Percentiles rank a stretch among this genome's conserved stretches.
phyloP scores from a whole-genome alignment of 1,284 basidiomycete genomes.

The Phylloboletellus chloephorus region DNA sequence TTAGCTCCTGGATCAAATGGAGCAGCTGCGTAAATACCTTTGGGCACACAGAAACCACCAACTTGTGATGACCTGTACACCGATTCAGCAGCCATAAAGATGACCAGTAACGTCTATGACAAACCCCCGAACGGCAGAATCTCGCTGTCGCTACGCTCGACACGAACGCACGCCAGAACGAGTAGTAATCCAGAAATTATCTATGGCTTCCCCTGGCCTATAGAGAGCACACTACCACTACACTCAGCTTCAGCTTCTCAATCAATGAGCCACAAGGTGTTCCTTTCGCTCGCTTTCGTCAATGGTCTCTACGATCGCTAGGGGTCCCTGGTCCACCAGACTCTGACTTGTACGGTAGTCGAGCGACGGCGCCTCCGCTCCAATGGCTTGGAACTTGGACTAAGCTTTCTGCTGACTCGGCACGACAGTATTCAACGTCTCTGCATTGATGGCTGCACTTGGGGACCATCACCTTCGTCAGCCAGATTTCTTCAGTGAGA shows the following conservation, averaged over 20 bases:
- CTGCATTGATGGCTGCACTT: no score
- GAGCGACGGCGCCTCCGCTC: no score
- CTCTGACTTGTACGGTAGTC: no score
- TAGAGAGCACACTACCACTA: constrained; percentile 5
- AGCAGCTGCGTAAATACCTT: neutral
- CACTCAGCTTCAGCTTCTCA: neutral
- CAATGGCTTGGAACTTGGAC: no score
- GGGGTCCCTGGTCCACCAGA: no score
- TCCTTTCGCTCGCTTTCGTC: constrained; percentile 7
- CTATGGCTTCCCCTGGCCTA: neutral
- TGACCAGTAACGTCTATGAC: constrained; percentile 2
- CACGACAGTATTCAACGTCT: no score
- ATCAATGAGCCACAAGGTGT: constrained; percentile 1
- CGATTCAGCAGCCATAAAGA: neutral
- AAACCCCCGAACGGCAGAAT: constrained; percentile 9
- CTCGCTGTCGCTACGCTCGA: neutral
- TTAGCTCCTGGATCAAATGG: constrained; percentile 1
- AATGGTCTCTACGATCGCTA: constrained; percentile 4
- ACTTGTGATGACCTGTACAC: constrained; percentile 9
- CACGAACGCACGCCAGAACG: neutral
- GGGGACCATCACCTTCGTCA: no score
- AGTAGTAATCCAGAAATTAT: neutral
- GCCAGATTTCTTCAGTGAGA: no score
- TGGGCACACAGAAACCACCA: neutral
- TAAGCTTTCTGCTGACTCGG: no score